phyloP scores from a whole-genome alignment of 345 rosid genomes.

The Melaleuca quinquenervia region DNA sequence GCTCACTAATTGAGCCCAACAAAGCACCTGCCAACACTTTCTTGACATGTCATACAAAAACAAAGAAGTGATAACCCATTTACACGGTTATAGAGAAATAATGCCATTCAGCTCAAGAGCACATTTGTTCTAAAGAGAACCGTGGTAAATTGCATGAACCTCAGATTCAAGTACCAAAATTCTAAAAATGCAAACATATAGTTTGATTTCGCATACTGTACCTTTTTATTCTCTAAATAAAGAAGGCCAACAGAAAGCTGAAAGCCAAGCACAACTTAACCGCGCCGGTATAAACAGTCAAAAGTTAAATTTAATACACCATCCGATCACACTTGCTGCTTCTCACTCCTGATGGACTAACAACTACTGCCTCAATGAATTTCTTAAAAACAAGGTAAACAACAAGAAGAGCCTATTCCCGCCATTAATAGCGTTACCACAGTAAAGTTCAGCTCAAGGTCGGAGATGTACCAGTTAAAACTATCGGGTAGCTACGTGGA shows the following conservation, averaged over 20 bases:
- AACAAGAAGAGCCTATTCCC: neutral
- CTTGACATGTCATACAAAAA: neutral
- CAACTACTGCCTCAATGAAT: neutral
- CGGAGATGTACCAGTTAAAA: constrained; percentile 60
- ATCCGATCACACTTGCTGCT: neutral
- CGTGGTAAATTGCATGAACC: neutral
- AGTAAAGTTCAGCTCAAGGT: neutral
- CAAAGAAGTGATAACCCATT: neutral
- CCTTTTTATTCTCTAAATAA: neutral
- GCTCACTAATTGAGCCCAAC: neutral
- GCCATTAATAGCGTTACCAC: neutral
- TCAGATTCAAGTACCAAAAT: neutral
- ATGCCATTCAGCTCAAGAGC: neutral
- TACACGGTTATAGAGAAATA: neutral
- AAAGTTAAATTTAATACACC: neutral
- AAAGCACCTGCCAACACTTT: neutral
- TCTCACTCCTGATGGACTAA: neutral
- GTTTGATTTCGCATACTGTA: neutral
- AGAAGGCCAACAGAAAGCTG: neutral
- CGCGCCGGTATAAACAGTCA: neutral
- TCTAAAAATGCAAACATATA: neutral
- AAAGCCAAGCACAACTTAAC: neutral
- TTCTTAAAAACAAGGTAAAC: neutral
- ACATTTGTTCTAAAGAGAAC: neutral
- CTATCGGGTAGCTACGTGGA: constrained; percentile 94